Percentiles rank a stretch among this genome's conserved stretches.
Conservation (phyloP, 768 basidiomycete genomes). For the Tephrocybe sp. region DNA sequence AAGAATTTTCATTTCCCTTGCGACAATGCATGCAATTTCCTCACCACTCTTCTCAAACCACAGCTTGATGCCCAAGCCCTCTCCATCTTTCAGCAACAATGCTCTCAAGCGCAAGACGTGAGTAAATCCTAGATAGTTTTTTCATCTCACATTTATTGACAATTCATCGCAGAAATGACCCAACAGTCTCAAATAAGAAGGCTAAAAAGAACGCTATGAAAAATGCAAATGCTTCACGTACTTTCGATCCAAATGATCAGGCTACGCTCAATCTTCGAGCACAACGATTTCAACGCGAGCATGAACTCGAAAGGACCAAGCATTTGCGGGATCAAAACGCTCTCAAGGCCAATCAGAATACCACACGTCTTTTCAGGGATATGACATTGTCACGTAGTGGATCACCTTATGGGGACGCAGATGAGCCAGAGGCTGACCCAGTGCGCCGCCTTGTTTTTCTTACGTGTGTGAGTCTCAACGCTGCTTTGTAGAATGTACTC, state of each 20-base stretch:
- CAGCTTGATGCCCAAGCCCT: slow-evolving; percentile 55
- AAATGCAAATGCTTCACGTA: slow-evolving; percentile 15
- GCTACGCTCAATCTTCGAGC: slow-evolving; percentile 74
- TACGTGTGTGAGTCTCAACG: not conserved
- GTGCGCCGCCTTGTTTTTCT: slow-evolving; percentile 39
- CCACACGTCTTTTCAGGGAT: slow-evolving; percentile 52
- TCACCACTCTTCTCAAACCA: slow-evolving; percentile 10
- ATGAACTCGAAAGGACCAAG: slow-evolving; percentile 75
- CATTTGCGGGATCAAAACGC: slow-evolving; percentile 39
- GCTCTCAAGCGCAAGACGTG: slow-evolving; percentile 73
- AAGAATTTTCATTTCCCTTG: slow-evolving; percentile 15
- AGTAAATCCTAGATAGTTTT: slow-evolving; percentile 1
- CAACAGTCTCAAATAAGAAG: slow-evolving; percentile 42
- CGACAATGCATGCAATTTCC: slow-evolving; percentile 1
- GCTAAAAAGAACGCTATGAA: slow-evolving; percentile 25
- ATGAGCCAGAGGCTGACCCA: slow-evolving; percentile 72
- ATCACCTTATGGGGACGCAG: slow-evolving; percentile 47
- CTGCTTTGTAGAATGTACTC: slow-evolving; percentile 74
- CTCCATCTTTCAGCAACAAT: slow-evolving; percentile 40
- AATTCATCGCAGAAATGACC: slow-evolving; percentile 34
- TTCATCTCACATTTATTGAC: not conserved
- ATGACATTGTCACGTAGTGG: slow-evolving; percentile 45
- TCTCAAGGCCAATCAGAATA: slow-evolving; percentile 46
- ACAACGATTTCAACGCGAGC: slow-evolving; percentile 87
- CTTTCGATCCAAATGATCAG: slow-evolving; percentile 61